Conservation (phyloP, 139 green algal genomes). For the Coelastrella sp. region DNA sequence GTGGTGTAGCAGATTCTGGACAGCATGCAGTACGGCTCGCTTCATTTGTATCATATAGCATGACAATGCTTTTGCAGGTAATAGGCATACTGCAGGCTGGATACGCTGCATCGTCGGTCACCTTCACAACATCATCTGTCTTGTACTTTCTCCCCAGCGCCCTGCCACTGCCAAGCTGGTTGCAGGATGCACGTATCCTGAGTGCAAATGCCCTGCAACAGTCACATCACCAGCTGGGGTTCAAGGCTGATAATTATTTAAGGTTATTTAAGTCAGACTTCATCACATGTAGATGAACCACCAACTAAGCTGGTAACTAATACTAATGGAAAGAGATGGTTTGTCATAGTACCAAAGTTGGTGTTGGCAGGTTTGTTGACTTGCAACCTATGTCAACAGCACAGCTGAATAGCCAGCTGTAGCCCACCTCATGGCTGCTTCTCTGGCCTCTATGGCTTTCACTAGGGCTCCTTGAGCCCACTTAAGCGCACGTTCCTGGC, state of each 20-base stretch:
- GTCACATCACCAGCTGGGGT: too few species aligned
- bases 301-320: too few species aligned
- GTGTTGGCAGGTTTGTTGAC: background rate
- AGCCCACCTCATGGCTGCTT: conserved; percentile 57
- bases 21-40: background rate
- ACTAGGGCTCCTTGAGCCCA: conserved; percentile 50
- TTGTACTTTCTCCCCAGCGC: conserved; percentile 47
- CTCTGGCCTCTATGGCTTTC: conserved; percentile 58
- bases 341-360: background rate
- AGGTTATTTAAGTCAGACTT: too few species aligned
- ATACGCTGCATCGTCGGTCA: background rate
- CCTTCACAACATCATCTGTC: conserved; percentile 70
- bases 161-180: conserved; percentile 45
- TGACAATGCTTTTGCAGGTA: too few species aligned
- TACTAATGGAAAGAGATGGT: too few species aligned
- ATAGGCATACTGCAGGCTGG: background rate
- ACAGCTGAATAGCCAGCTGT: too few species aligned
- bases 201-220: conserved; percentile 54
- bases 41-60: background rate
- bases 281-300: background rate
- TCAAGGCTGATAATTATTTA: too few species aligned
- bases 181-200: conserved; percentile 53
- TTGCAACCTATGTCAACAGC: too few species aligned
- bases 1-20: background rate
- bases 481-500: conserved; percentile 46